Evolutionary conservation across 441 rosid species (phyloP).

Genomic region (Bocquillonia castaneifolia): DNA sequence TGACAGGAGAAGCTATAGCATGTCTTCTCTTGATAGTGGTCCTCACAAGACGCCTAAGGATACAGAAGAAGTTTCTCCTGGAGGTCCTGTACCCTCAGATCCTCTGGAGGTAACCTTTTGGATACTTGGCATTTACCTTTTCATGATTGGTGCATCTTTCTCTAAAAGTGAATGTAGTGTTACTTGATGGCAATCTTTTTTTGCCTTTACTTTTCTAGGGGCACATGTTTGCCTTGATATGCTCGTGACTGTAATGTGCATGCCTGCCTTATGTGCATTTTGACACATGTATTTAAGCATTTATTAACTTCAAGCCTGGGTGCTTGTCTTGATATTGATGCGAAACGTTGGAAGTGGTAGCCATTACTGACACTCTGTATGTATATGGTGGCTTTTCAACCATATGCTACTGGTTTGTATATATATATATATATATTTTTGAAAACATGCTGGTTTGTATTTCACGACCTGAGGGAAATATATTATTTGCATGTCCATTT

Average conservation of each 20-base stretch:
- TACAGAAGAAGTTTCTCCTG: conserved; percentile 39
- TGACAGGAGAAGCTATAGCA: conserved; percentile 51
- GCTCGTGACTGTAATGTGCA: conserved; percentile 3
- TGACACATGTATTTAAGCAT: not conserved
- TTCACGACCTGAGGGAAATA: not conserved
- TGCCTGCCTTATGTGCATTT: not conserved
- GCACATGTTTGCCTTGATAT: not conserved
- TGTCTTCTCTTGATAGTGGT: conserved; percentile 37
- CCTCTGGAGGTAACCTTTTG: conserved; percentile 65
- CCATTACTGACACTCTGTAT: too few species aligned
- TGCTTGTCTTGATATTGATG: too few species aligned
- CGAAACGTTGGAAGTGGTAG: too few species aligned
- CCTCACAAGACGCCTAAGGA: conserved; percentile 37
- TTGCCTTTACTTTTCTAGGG: too few species aligned
- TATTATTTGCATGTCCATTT: too few species aligned
- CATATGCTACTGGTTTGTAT: too few species aligned
- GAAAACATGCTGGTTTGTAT: not conserved
- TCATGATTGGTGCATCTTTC: too few species aligned
- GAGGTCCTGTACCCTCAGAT: conserved; percentile 60
- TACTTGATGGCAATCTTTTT: too few species aligned
- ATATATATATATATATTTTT: too few species aligned
- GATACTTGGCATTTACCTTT: not conserved
- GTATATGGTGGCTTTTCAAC: conserved; percentile 5
- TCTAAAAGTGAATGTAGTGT: not conserved
- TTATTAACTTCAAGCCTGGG: too few species aligned